These are phyloP conservation scores for Salix caprea DNA, from an alignment of 345 rosid genomes.

Conservation along the genomic window DNA sequence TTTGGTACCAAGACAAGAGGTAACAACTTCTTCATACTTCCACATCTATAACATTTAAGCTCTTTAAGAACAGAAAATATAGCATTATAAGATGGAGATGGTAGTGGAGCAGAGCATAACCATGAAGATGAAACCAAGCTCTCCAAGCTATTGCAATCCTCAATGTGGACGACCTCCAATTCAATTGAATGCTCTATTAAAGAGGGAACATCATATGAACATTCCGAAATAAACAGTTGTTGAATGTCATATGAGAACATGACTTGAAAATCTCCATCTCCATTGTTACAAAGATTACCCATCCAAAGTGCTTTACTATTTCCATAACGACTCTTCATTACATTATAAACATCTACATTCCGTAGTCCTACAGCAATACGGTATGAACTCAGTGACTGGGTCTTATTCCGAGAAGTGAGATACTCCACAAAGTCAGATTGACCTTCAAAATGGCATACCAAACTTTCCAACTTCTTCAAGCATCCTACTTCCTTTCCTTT, in stretches of 20 bases:
- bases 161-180: background rate
- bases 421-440: background rate
- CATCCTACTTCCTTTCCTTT: conserved; percentile 6
- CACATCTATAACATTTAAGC: background rate
- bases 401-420: background rate
- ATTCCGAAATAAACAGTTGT: background rate
- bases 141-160: background rate
- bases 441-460: background rate
- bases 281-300: background rate
- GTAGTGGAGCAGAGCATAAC: too few relatives aligned
- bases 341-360: rapidly evolving
- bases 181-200: background rate
- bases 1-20: background rate
- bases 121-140: too few relatives aligned
- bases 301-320: background rate
- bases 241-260: background rate
- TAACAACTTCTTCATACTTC: conserved; percentile 8
- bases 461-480: background rate
- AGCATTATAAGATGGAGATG: too few relatives aligned
- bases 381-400: background rate
- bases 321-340: too few relatives aligned
- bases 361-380: background rate
- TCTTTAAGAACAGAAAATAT: background rate
- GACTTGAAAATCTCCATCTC: background rate
- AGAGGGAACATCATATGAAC: background rate